Base-by-base conservation (phyloP, 495 filamentous ascomycete genomes). In the Tuber magnatum region DNA sequence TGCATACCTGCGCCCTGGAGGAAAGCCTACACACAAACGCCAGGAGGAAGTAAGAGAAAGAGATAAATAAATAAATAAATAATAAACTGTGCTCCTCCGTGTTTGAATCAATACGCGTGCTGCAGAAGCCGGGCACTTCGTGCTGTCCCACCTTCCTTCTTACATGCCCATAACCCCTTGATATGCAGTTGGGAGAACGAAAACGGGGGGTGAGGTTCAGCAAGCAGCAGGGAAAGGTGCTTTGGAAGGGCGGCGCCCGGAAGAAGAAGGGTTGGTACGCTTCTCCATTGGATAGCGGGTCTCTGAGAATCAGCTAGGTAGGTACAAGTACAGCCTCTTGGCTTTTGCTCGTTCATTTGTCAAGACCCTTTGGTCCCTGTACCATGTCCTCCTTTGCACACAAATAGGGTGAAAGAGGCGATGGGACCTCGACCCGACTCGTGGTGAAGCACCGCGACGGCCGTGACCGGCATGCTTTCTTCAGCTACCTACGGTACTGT, bases 21-120 rank as follows among this genome's bases (percentile, higher is more conserved):
- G 3, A 16, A 12, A 65, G 28, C 18, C n/a, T 35, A 35, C n/a
- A 65, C 56, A 35, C 56, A 65, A 32, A 32, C 56, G 56, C 56
- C 56, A 0, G n/a, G n/a, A 28, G 10, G 28, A 35, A 16, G 28
- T 18, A 16, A 65, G 8, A 65, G 56, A 65, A 65, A 32, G 9
- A 56, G 14, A 56, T 56, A 73, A 77, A 12, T 51, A 56, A 28
- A 56, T 56, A 56, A 35, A 65, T 65, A 65, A 65, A 65, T 65
- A 65, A 70, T 51, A 73, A 79, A 12, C 71, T 78, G 77, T 70
- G 77, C 72, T 74, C 75, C 77, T 79, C 69, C 77, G 72, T 78
- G 72, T 78, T 78, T 79, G 70, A 79, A 78, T 75, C 76, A 79
- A 56, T 79, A 72, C 72, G 77, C 77, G 76, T 79, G 77, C 76